Conservation (phyloP, 306 rosid genomes). For the Adenanthera pavonina region DNA sequence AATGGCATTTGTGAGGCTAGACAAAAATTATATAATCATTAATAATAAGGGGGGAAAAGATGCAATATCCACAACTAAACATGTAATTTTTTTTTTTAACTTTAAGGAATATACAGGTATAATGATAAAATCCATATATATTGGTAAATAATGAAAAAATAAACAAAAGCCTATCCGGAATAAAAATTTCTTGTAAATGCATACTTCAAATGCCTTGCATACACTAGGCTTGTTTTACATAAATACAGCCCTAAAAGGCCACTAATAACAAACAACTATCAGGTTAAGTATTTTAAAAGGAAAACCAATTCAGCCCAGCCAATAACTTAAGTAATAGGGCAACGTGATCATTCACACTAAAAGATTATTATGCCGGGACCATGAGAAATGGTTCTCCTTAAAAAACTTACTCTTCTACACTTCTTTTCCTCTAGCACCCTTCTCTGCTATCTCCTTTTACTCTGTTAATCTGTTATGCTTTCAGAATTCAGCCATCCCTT, state of each 20-base stretch:
- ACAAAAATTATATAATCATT: constrained; percentile 42
- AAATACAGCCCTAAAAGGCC: background rate
- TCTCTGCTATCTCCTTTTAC: background rate
- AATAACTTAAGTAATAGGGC: background rate
- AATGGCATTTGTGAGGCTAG: constrained; percentile 98
- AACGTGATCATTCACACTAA: background rate
- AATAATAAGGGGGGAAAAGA: constrained; percentile 20
- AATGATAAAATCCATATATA: constrained; percentile 1
- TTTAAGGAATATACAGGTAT: constrained; percentile 20
- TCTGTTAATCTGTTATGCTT: background rate
- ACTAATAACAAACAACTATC: background rate
- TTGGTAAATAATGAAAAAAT: background rate
- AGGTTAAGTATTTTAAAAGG: background rate
- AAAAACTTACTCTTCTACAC: too few species aligned
- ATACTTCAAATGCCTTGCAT: background rate
- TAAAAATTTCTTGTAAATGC: background rate
- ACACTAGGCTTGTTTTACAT: background rate
- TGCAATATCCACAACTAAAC: background rate
- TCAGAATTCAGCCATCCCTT: background rate
- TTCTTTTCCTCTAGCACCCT: too few species aligned
- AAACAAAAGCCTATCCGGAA: background rate
- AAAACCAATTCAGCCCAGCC: background rate
- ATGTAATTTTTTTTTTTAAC: constrained; percentile 7
- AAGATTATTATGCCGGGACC: too few species aligned
- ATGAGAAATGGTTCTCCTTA: too few species aligned